These are phyloP conservation scores for Aspergillus baeticus DNA, from an alignment of 495 filamentous ascomycete genomes.

Conservation along the genomic window DNA sequence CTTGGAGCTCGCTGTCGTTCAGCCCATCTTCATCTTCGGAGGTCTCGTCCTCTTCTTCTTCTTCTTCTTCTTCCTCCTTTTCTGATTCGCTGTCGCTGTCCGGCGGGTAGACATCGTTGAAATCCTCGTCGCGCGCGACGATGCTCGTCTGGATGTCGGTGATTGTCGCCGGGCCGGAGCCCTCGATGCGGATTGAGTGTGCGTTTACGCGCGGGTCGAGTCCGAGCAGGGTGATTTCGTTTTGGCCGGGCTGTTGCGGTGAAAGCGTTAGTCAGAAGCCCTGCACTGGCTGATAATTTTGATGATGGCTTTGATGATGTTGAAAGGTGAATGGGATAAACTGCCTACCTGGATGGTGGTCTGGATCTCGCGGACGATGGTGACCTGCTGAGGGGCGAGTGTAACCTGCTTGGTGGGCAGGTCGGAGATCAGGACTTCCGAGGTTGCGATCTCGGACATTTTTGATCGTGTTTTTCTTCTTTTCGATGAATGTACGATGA, in stretches of 20 bases:
- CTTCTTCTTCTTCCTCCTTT: conserved; percentile 29
- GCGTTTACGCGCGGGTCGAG: conserved; percentile 59
- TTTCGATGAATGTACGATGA: too few relatives aligned
- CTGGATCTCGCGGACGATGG: conserved; percentile 63
- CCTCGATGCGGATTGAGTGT: conserved; percentile 62
- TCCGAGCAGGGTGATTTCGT: conserved; percentile 63
- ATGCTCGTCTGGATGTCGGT: conserved; percentile 65
- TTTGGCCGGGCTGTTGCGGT: conserved; percentile 53
- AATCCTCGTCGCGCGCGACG: conserved; percentile 58
- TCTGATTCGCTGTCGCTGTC: conserved; percentile 38
- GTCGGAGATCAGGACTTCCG: conserved; percentile 11
- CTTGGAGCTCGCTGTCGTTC: conserved; percentile 14
- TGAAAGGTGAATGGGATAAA: too few relatives aligned
- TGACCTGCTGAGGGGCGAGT: conserved; percentile 59
- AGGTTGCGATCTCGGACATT: conserved; percentile 10
- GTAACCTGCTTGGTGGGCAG: conserved; percentile 60
- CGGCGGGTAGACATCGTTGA: conserved; percentile 54
- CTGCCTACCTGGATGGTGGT: conserved; percentile 52
- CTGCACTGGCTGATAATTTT: not conserved
- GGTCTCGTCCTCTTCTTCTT: not conserved
- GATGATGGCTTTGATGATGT: too few relatives aligned
- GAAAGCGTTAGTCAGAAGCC: conserved; percentile 27
- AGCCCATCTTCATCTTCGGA: conserved; percentile 18
- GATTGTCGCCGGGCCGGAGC: conserved; percentile 55
- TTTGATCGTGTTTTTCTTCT: not conserved